Evolutionary conservation across 176 grass and related monocot species (phyloP).

Genomic region (Puccinellia tenuiflora): DNA sequence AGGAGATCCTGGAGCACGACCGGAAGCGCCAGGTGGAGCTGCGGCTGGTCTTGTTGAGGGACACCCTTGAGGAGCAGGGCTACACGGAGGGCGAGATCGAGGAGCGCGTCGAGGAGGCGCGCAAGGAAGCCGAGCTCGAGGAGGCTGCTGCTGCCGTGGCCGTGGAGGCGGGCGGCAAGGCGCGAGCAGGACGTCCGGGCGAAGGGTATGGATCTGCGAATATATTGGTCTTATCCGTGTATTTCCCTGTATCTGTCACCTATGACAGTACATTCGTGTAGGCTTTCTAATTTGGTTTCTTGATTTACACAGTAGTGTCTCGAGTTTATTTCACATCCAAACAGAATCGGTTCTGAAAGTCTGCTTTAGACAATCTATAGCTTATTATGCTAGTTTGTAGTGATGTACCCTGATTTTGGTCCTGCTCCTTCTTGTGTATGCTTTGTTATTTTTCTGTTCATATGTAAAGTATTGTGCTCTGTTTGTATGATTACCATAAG

Average conservation of each 20-base stretch:
- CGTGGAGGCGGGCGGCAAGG: neutral
- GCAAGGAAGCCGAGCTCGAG: slow-evolving; percentile 48
- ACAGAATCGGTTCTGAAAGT: neutral
- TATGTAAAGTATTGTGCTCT: neutral
- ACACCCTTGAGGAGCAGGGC: slow-evolving; percentile 79
- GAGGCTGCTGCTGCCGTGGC: slow-evolving; percentile 13
- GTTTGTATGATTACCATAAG: neutral
- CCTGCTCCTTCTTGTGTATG: neutral
- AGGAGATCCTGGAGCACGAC: slow-evolving; percentile 92
- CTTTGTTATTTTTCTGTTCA: neutral
- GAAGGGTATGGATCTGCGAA: slow-evolving; percentile 41
- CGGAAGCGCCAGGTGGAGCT: slow-evolving; percentile 87
- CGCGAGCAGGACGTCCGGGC: neutral
- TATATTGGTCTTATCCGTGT: neutral
- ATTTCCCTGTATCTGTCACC: neutral
- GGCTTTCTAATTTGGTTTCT: neutral
- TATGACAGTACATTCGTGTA: neutral
- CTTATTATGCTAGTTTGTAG: neutral
- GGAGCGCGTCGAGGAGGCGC: slow-evolving; percentile 55
- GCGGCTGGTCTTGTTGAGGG: slow-evolving; percentile 59
- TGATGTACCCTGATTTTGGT: neutral
- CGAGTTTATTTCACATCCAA: neutral
- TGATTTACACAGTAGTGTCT: neutral
- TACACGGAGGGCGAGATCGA: slow-evolving; percentile 87
- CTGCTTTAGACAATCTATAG: neutral